Conservation (phyloP, 805 yeast genomes). For the Komagataella populi region DNA sequence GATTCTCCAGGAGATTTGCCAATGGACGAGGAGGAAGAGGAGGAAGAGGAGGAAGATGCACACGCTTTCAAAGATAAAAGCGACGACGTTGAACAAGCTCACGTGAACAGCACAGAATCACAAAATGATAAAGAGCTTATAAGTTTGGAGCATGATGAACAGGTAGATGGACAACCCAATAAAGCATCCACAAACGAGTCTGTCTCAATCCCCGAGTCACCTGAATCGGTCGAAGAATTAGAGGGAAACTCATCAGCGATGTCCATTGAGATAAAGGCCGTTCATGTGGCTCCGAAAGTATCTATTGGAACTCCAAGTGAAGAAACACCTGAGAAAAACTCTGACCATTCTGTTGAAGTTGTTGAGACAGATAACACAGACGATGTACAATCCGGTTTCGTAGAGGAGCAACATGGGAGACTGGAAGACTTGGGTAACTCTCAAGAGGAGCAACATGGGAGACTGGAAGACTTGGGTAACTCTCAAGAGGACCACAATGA, state of each 20-base stretch:
- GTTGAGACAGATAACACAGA: background rate
- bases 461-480: background rate
- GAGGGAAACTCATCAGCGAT: background rate
- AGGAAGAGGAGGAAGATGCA: background rate
- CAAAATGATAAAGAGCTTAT: background rate
- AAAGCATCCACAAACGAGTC: background rate
- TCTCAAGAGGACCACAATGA: background rate
- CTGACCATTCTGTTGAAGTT: background rate
- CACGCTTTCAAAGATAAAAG: too few relatives aligned
- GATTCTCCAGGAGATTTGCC: background rate
- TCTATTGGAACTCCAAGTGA: background rate
- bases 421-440: background rate
- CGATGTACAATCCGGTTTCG: background rate
- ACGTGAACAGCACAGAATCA: background rate
- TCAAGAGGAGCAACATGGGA: background rate
- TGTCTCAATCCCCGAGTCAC: background rate
- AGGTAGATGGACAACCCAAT: background rate
- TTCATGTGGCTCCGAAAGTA: background rate
- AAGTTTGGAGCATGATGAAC: background rate
- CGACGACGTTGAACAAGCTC: background rate
- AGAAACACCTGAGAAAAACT: background rate
- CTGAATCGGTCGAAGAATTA: background rate
- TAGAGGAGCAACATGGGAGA: background rate
- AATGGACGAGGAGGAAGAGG: background rate
- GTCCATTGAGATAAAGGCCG: background rate